Evolutionary conservation across 306 rosid species (phyloP), one percentile per base, ranked within the genome.

Genomic region (Casuarina cunninghamiana): DNA sequence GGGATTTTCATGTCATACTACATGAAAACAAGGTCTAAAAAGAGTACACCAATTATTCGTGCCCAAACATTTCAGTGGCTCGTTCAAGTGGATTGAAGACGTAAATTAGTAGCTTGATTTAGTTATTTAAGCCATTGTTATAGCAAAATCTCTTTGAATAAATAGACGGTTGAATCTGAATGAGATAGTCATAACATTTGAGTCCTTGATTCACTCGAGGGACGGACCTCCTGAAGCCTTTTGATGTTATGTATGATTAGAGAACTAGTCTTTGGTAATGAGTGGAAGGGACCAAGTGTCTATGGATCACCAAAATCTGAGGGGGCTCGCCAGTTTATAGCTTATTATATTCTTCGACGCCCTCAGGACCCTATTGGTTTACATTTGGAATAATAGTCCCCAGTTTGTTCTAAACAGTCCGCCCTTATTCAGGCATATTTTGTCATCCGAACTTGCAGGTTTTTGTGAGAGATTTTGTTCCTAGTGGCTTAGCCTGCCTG

Each of bases 381-480:
- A 26, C 32, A 26, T 26, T 26, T 26, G 1, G 1, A 26, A 26
- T 26, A 26, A 26, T 26, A 26, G 32, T 26, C 32, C 32, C 32
- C 32, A 26, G 32, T 26, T 26, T 26, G 32, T 26, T 26, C 32
- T 26, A 26, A 26, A 26, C 32, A 26, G 32, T 26, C 32, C 32
- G 32, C 32, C 32, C 32, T 26, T 26, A 26, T 0, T 26, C 32
- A 26, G 32, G 32, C 32, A 26, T 26, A 26, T 26, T 50, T 21
- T 39, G 35, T 4, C 19, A 50, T 10, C 42, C 51, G 32, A 38
- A 65, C 50, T 45, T 81, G 50, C 65, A 77, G 85, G 85, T 82
- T 9, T 82, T 77, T 55, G 82, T 77, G 71, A 53, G 81, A 54
- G 82, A 82, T 35, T 82, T 77, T 66, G 63, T 82, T 12, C 82